Percentiles rank a stretch among this genome's conserved stretches.
These are phyloP conservation scores for Gracilaria domingensis DNA, from an alignment of 23 red algal species.

Conservation along the genomic window DNA sequence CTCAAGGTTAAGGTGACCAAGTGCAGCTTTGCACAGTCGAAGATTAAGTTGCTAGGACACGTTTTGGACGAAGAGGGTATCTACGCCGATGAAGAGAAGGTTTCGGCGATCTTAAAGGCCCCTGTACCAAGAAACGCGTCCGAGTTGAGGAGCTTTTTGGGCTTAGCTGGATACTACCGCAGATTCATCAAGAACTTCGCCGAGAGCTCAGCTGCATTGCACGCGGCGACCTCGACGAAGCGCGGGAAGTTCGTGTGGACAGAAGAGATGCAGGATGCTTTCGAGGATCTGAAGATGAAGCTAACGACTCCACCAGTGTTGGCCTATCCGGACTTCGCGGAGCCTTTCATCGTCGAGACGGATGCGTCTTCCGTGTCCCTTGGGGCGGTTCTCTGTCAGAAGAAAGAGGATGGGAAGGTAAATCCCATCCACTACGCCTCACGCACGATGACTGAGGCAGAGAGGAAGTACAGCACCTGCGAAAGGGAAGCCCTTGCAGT, in stretches of 20 bases:
- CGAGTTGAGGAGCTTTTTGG: slow-evolving; percentile 16
- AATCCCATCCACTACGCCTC: too few species aligned
- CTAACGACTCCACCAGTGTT: slow-evolving; percentile 8
- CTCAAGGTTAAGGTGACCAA: slow-evolving; percentile 9
- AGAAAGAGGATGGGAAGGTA: too few species aligned
- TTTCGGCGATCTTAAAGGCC: background rate
- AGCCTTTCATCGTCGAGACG: slow-evolving; percentile 20
- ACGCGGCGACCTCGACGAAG: too few species aligned
- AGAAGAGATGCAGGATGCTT: background rate
- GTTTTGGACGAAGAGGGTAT: too few species aligned
- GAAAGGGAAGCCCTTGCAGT: slow-evolving; percentile 19
- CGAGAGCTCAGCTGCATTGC: too few species aligned
- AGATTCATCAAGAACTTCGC: too few species aligned
- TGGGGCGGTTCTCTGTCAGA: too few species aligned
- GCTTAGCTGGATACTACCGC: slow-evolving; percentile 3
- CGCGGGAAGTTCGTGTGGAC: too few species aligned
- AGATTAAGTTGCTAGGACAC: too few species aligned
- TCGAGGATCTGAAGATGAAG: slow-evolving; percentile 14
- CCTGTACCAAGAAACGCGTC: background rate
- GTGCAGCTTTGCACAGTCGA: slow-evolving; percentile 7
- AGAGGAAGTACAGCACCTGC: background rate
- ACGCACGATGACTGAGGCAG: too few species aligned
- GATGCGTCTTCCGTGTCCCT: too few species aligned
- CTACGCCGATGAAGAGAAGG: background rate
- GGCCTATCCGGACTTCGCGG: slow-evolving; percentile 16